Evolutionary conservation across 2,329 filamentous ascomycete genomes (phyloP).

Genomic region (Colletotrichum godetiae): DNA sequence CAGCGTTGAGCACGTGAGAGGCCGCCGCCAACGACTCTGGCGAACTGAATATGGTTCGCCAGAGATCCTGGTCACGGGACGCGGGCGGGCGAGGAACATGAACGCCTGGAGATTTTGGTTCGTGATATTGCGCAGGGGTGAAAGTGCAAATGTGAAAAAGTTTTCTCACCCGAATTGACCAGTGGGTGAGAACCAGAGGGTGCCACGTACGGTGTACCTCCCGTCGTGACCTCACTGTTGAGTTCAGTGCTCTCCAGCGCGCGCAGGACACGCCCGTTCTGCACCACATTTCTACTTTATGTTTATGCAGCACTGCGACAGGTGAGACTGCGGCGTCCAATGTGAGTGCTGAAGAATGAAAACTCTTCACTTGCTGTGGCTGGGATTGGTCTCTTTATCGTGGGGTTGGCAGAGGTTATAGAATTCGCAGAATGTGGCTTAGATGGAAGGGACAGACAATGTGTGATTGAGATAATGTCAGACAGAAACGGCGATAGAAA

Average conservation of each 20-base stretch:
- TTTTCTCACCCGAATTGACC: not conserved
- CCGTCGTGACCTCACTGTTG: not conserved
- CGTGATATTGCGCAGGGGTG: too few relatives aligned
- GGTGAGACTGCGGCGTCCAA: not conserved
- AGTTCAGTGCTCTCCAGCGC: not conserved
- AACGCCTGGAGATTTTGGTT: not conserved
- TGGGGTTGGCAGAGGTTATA: too few relatives aligned
- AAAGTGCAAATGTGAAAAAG: not conserved
- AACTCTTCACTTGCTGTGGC: not conserved
- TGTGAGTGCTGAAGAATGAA: not conserved
- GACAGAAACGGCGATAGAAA: not conserved
- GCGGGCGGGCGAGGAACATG: not conserved
- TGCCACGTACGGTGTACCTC: not conserved
- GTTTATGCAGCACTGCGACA: not conserved
- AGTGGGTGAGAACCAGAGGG: not conserved
- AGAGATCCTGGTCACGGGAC: not conserved
- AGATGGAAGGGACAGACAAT: not conserved
- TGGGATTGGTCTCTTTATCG: not conserved
- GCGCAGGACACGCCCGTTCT: not conserved
- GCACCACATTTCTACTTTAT: not conserved
- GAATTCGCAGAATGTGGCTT: not conserved
- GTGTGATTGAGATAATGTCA: not conserved
- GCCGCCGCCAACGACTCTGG: not conserved
- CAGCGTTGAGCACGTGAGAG: not conserved
- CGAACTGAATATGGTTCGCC: not conserved